Percentiles rank a stretch among this genome's conserved stretches.
phyloP scores from a whole-genome alignment of 1,139 yeast genomes.

The Saccharomyces hybrid region DNA sequence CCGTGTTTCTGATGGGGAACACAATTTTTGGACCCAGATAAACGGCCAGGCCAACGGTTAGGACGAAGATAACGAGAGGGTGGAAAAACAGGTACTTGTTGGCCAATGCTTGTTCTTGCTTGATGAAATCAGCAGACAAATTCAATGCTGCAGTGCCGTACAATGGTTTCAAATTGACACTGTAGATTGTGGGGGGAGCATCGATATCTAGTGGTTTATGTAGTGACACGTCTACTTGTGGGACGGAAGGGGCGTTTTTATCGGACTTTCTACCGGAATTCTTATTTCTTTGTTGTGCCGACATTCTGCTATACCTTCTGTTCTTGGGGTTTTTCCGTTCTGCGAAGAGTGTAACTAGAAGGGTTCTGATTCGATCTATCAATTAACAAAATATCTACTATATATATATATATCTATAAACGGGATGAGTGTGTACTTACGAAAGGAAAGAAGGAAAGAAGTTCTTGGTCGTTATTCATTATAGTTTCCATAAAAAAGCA shows the following conservation, averaged over 20 bases:
- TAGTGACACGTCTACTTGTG: conserved; percentile 44
- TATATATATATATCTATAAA: background rate
- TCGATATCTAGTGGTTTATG: conserved; percentile 46
- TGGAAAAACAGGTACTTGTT: conserved; percentile 46
- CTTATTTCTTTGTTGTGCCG: background rate
- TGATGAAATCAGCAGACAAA: conserved; percentile 55
- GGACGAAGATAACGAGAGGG: conserved; percentile 33
- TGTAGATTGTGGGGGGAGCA: conserved; percentile 43
- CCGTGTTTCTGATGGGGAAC: conserved; percentile 13
- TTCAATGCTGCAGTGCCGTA: conserved; percentile 53
- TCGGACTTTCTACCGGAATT: background rate
- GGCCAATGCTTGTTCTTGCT: conserved; percentile 48
- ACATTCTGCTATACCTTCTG: background rate
- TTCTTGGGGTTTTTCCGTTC: background rate
- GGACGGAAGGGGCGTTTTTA: conserved; percentile 2
- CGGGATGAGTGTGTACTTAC: background rate
- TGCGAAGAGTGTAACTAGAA: background rate
- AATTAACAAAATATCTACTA: background rate
- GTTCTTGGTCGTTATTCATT: conserved; percentile 1
- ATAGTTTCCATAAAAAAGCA: background rate
- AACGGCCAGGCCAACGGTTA: conserved; percentile 28
- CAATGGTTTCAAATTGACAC: conserved; percentile 45
- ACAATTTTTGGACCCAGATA: conserved; percentile 18
- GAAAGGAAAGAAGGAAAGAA: background rate
- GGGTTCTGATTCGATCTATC: background rate